Evolutionary conservation across 2,329 filamentous ascomycete species (phyloP).

Genomic region (Aureobasidium melanogenum): DNA sequence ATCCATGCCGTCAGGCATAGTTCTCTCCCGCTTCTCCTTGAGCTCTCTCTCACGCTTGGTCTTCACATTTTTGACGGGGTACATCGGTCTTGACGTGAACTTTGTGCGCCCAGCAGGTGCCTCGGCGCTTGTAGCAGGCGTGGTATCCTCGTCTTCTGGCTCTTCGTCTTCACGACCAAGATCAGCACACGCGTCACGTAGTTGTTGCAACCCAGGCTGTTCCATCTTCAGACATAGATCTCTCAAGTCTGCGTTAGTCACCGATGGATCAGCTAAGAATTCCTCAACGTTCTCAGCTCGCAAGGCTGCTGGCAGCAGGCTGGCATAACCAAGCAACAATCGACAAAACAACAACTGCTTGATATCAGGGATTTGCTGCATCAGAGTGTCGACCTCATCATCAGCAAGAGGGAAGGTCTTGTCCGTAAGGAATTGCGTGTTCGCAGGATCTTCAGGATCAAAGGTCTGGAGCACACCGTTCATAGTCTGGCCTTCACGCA

Average conservation of each 20-base stretch:
- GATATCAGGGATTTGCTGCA: constrained; percentile 40
- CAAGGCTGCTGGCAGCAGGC: constrained; percentile 38
- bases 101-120: constrained; percentile 2
- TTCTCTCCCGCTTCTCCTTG: constrained; percentile 13
- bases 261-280: constrained; percentile 35
- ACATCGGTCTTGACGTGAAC: constrained; percentile 8
- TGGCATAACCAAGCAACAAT: constrained; percentile 37
- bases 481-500: constrained; percentile 1
- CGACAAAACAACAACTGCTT: constrained; percentile 43
- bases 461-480: background rate
- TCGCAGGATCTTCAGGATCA: background rate
- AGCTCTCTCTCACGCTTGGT: constrained; percentile 27
- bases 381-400: constrained; percentile 6
- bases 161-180: constrained; percentile 34
- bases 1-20: constrained; percentile 7
- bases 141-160: constrained; percentile 21
- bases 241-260: constrained; percentile 36
- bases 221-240: constrained; percentile 42
- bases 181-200: constrained; percentile 44
- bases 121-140: background rate
- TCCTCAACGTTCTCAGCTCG: constrained; percentile 36
- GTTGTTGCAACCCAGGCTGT: constrained; percentile 39
- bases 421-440: background rate
- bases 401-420: constrained; percentile 10
- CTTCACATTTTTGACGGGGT: constrained; percentile 4